Evolutionary conservation across 495 filamentous ascomycete species (phyloP), one percentile per base, ranked within the genome.

Genomic region (Penicillium pulvis): DNA sequence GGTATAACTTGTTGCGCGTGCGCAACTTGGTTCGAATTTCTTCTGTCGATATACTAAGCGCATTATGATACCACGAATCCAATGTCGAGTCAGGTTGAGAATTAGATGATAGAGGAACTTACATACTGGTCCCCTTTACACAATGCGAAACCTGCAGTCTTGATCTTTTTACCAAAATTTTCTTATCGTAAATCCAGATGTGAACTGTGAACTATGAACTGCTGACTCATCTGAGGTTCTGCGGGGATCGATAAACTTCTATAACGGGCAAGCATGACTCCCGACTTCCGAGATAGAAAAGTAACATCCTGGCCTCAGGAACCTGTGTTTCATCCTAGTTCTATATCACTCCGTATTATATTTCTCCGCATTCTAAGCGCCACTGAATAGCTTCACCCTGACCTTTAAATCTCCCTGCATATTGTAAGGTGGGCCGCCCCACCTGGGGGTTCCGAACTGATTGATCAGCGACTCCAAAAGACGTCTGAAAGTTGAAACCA

Each of bases 41-140:
- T 58, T 62, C 24, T 59, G 57, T 53, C 36, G 50, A 60, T 60
- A 54, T 60, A 63, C 59, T 55, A 62, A 68, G 69, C 64, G 67
- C 67, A 72, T 66, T 66, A 75, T 66, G 73, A 75, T 75, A 74
- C 73, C 72, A 77, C 70, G 65, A 68, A 60, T 53, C 58, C 53
- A 67, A 58, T 57, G 57, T 67, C 48, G 58, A 65, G 48, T 62
- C 51, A 66, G 41, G 55, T 55, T 63, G 60, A 59, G 47, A 62
- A 39, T 58, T 63, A 57, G 56, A 59, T 59, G 42, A 58, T 63
- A 61, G 53, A 67, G 58, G 56, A 47, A 58, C 60, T 59, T 56
- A 56, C 33, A 45, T 26, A 59, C 44, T 49, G 26, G 33, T 57
- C 52, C 51, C 44, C 4, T 36, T 12, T 4, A 12, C 41, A 57